These are phyloP conservation scores for Scedosporium aurantiacum DNA, from an alignment of 2,329 filamentous ascomycete genomes.

Conservation along the genomic window DNA sequence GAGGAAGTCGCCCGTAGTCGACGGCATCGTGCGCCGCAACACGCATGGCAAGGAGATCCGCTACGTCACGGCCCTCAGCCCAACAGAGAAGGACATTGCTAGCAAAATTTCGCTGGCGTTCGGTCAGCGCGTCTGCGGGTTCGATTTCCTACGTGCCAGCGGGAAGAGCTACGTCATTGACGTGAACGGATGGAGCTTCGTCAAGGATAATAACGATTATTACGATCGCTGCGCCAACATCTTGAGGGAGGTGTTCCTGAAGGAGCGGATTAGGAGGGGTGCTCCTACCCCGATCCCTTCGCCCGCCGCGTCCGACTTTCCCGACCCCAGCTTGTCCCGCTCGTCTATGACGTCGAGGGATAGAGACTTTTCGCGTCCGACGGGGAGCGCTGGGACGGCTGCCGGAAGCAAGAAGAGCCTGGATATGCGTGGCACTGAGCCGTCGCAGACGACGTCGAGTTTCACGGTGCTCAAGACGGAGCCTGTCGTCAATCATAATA, in stretches of 20 bases:
- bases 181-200: constrained; percentile 98
- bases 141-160: constrained; percentile 79
- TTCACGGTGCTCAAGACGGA: constrained; percentile 4
- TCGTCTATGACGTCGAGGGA: constrained; percentile 18
- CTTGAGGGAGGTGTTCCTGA: constrained; percentile 76
- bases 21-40: constrained; percentile 89
- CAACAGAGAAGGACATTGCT: constrained; percentile 76
- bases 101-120: constrained; percentile 84
- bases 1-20: constrained; percentile 91
- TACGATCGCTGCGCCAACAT: constrained; percentile 87
- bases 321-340: constrained; percentile 17
- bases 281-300: constrained; percentile 35
- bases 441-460: neutral
- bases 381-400: neutral
- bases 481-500: constrained; percentile 6
- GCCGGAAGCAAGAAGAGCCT: constrained; percentile 5
- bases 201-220: constrained; percentile 98
- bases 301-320: constrained; percentile 31
- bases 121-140: constrained; percentile 90
- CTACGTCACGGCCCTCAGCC: constrained; percentile 77
- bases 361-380: neutral
- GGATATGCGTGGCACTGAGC: neutral
- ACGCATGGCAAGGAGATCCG: constrained; percentile 95
- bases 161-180: constrained; percentile 96
- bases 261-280: constrained; percentile 60